phyloP scores from a whole-genome alignment of 2,329 filamentous ascomycete species.

The Ceratocystis diversiconidia region DNA sequence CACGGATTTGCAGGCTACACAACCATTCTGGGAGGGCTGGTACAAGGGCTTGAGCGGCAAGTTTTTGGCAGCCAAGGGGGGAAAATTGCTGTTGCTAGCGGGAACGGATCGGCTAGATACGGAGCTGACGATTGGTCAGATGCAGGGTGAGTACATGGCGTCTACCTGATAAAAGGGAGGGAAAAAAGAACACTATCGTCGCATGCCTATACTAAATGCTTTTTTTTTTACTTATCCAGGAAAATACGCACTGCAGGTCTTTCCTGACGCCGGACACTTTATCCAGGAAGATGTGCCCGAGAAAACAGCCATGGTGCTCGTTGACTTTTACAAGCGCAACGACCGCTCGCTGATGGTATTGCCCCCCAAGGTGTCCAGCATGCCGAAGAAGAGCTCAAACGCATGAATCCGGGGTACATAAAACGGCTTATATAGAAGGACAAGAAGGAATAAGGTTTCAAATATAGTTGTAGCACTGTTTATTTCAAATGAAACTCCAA shows the following conservation, averaged over 20 bases:
- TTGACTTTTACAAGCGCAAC: slow-evolving; percentile 85
- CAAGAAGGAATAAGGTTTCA: background rate
- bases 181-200: background rate
- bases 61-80: slow-evolving; percentile 67
- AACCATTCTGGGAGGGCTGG: slow-evolving; percentile 90
- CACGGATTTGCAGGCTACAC: slow-evolving; percentile 69
- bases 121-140: slow-evolving; percentile 87
- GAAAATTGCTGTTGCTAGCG: slow-evolving; percentile 72
- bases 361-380: slow-evolving; percentile 78
- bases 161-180: background rate
- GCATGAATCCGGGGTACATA: background rate
- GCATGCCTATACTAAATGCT: background rate
- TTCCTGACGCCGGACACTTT: slow-evolving; percentile 91
- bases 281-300: slow-evolving; percentile 90
- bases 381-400: slow-evolving; percentile 42
- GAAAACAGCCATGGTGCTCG: slow-evolving; percentile 70
- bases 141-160: slow-evolving; percentile 55
- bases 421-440: background rate
- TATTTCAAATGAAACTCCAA: background rate
- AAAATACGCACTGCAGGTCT: slow-evolving; percentile 90
- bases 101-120: slow-evolving; percentile 84
- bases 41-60: slow-evolving; percentile 78
- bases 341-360: slow-evolving; percentile 73
- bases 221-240: slow-evolving; percentile 30
- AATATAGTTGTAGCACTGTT: background rate